Percentiles rank a stretch among this genome's conserved stretches.
phyloP scores from a whole-genome alignment of 768 basidiomycete species.

The Termitomyces sp. region DNA sequence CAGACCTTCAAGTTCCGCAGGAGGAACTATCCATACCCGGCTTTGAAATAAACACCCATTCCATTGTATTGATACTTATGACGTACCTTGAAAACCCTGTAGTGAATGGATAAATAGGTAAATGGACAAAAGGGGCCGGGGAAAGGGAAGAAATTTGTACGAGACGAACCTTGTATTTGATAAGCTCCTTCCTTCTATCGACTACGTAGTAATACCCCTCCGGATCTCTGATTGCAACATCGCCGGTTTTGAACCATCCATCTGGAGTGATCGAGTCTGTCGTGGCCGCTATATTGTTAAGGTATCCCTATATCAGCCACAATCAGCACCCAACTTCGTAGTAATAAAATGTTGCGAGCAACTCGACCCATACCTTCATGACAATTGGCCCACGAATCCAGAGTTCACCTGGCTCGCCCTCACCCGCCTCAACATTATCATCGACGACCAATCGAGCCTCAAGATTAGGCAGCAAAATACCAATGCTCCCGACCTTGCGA shows the following conservation, averaged over 20 bases:
- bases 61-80: background rate
- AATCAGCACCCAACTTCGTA: background rate
- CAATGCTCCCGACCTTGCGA: constrained; percentile 62
- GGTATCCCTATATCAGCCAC: constrained; percentile 50
- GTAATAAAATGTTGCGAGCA: background rate
- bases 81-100: constrained; percentile 71
- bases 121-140: background rate
- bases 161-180: constrained; percentile 60
- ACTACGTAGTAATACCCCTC: constrained; percentile 76
- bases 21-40: constrained; percentile 54
- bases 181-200: constrained; percentile 68
- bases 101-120: background rate
- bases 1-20: constrained; percentile 79
- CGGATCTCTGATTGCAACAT: constrained; percentile 62
- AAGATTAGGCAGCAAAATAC: constrained; percentile 67
- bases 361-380: constrained; percentile 54
- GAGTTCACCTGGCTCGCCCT: constrained; percentile 67
- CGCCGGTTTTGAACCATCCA: constrained; percentile 88
- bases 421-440: constrained; percentile 42
- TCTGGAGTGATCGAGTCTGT: constrained; percentile 60
- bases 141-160: background rate
- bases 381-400: constrained; percentile 76
- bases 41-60: background rate
- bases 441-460: constrained; percentile 68
- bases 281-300: constrained; percentile 69